Evolutionary conservation across 2,329 filamentous ascomycete species (phyloP).

Genomic region (Trichoderma asperellum): DNA sequence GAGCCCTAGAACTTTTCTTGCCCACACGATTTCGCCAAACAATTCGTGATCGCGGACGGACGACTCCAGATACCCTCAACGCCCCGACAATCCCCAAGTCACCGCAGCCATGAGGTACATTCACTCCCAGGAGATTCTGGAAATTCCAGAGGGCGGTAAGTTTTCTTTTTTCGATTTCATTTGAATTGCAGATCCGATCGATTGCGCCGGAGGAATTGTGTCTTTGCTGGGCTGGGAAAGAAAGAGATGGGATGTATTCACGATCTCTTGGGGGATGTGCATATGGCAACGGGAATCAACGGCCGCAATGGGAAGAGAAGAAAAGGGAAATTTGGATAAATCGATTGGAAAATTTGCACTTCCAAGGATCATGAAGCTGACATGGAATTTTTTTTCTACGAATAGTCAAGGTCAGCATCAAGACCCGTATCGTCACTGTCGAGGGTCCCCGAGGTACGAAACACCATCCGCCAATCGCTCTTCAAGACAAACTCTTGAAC

Average conservation of each 20-base stretch:
- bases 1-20: slow-evolving; percentile 52
- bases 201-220: slow-evolving; percentile 14
- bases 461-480: slow-evolving; percentile 9
- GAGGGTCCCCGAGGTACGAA: slow-evolving; percentile 87
- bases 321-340: neutral
- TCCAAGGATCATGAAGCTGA: slow-evolving; percentile 24
- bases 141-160: slow-evolving; percentile 96
- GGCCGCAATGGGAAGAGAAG: neutral
- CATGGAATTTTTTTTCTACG: slow-evolving; percentile 39
- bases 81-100: slow-evolving; percentile 49
- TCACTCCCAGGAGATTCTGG: slow-evolving; percentile 94
- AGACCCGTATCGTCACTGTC: slow-evolving; percentile 94
- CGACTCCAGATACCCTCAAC: slow-evolving; percentile 47
- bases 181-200: slow-evolving; percentile 12
- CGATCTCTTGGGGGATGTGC: neutral
- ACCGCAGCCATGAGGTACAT: slow-evolving; percentile 98
- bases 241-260: neutral
- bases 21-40: slow-evolving; percentile 49
- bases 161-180: slow-evolving; percentile 40
- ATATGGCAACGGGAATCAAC: neutral
- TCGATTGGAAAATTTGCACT: neutral
- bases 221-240: slow-evolving; percentile 1
- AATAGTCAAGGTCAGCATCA: slow-evolving; percentile 96
- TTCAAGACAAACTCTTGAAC: slow-evolving; percentile 6
- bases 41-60: slow-evolving; percentile 44